Conservation (phyloP, 768 basidiomycete species). For the Agaricus subrufescens region DNA sequence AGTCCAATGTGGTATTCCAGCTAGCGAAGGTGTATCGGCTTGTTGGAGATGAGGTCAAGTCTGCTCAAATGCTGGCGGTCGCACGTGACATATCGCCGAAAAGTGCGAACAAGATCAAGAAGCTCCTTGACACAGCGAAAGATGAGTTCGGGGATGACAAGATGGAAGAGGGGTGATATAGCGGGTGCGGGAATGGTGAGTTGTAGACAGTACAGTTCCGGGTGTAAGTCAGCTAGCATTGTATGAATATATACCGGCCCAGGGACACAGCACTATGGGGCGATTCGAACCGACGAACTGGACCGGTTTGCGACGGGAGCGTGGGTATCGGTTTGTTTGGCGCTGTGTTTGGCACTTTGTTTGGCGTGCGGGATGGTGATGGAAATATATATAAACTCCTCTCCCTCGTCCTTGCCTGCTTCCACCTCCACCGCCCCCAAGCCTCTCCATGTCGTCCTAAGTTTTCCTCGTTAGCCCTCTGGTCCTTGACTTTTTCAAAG, state of each 20-base stretch:
- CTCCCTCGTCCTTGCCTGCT: conserved; percentile 15
- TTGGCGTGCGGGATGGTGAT: conserved; percentile 9
- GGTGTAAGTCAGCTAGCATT: conserved; percentile 5
- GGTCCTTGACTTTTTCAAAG: conserved; percentile 17
- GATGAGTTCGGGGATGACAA: conserved; percentile 55
- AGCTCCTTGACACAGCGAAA: conserved; percentile 64
- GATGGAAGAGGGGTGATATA: conserved; percentile 72
- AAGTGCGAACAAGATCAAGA: conserved; percentile 78
- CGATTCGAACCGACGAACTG: neutral
- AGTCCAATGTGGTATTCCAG: conserved; percentile 96
- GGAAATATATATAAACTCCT: conserved; percentile 21
- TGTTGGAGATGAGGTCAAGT: conserved; percentile 71
- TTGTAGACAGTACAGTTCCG: conserved; percentile 21
- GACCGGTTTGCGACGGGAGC: conserved; percentile 9
- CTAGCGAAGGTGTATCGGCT: conserved; percentile 89
- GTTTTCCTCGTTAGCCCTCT: conserved; percentile 16
- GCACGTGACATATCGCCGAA: conserved; percentile 95
- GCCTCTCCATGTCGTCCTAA: conserved; percentile 12
- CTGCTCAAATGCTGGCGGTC: conserved; percentile 80
- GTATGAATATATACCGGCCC: conserved; percentile 2
- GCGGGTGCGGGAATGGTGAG: conserved; percentile 9
- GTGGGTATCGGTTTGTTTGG: conserved; percentile 11
- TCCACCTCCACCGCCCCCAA: conserved; percentile 14
- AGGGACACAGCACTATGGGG: neutral
- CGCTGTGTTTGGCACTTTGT: conserved; percentile 15